Evolutionary conservation across 2,329 filamentous ascomycete species (phyloP), one percentile per base, ranked within the genome.

Genomic region (Pseudogymnoascus sp.): DNA sequence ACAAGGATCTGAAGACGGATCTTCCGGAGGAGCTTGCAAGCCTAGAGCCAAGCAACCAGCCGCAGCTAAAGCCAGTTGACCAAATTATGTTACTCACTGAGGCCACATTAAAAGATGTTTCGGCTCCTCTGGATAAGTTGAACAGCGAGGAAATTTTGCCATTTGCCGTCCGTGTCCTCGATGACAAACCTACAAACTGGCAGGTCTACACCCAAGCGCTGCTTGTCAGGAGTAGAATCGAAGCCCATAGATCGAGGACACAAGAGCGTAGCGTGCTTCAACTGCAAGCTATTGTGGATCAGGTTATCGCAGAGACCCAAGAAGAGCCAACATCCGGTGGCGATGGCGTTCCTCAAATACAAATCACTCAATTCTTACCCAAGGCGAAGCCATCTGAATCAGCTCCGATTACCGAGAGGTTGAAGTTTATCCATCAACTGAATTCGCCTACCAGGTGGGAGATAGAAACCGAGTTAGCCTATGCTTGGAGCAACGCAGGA

Each of bases 141-240:
- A 97, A 92, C 0, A 83, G 92, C n/a, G 92, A 97, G 75, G 91
- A 97, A 72, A 93, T 96, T 4, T 76, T 96, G 0, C 94, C 94
- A 0, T 99, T 93, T 72, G 94, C 94, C 0, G 88, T 87, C 1
- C 85, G 94, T 41, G 94, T 97, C 0, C 81, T 99, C 1, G 84
- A 89, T 7, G 92, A 94, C 65, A 92, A 93, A 68, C 89, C 89
- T 52, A 93, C 91, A 0, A 99, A 97, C 74, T 99, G 94, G 94
- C 94, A 97, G 73, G 88, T 97, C 35, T 97, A 97, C 72, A 97
- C 94, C 0, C 92, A 97, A 72, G 94, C 92, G 0, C 79, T 99
- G 7, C 80, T 99, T 0, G 90, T 97, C 1, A 84, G 94, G 49
- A 96, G 91, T 64, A 83, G 94, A 14, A 93, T 97, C 62, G 94